Base-by-base conservation (phyloP, 306 rosid genomes). In the Cicer cuneatum region DNA sequence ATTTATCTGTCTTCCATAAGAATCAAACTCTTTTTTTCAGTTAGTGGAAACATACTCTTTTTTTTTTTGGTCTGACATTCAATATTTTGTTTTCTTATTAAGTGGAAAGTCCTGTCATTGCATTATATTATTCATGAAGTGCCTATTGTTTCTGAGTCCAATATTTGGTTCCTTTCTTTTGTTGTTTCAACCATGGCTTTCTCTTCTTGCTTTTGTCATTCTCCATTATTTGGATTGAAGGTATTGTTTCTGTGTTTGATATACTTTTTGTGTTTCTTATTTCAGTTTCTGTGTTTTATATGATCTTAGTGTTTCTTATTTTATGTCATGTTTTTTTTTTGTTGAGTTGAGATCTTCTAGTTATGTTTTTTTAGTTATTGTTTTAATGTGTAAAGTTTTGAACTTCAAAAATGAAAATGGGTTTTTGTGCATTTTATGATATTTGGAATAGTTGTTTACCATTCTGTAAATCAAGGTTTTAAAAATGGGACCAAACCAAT, bases 221-320 rank as follows among this genome's bases (percentile, higher is more conserved):
- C 88, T 74, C 62, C 92, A n/a, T 46, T 77, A 15, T 49, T 76
- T 72, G 38, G 88, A 66, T 69, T 79, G 62, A 85, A 91, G 97
- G 98, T 90, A 58, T 64, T 75, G 13, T 51, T 61, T 74, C 40
- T 57, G 10, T 24, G 45, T 79, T 33, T 79, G 64, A 51, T 37
- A 2, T 53, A 12, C 33, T 15, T 24, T 73, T 35, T 9, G 10
- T 14, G 24, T 11, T 73, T 82, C 53, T 11, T 19, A 46, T 52
- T 15, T 40, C 60, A 80, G 14, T 43, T 56, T 79, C 29, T 63
- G 6, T 38, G 58, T 81, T 21, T 78, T 47, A 58, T 42, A 7
- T 54, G 16, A 35, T 35, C 53, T 76, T 43, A 58, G 11, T 14
- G 5, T 11, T 73, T 82, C 53, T 11, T 19, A 46, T 52, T 15